Evolutionary conservation across 257 asterid genomes (phyloP), one percentile per base, ranked within the genome.

Genomic region (Ilex asprella): DNA sequence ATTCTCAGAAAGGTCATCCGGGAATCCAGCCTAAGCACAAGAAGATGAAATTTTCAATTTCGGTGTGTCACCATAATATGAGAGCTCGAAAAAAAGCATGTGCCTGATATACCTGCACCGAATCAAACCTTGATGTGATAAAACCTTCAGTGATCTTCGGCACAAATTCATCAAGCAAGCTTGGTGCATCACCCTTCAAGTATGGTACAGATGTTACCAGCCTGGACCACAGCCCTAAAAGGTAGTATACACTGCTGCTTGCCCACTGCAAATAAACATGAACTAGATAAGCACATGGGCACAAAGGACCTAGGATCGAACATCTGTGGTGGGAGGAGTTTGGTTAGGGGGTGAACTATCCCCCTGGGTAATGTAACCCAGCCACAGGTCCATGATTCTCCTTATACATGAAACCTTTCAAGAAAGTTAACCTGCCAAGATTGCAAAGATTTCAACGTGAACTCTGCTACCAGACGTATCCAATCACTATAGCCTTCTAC

Each of bases 221-320:
- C 79, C 99, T 83, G 72, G 99, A 93, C 99, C 99, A 93, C 70
- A 93, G 77, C 71, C 99, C 99, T 66, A 93, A 78, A 55, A 93
- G 97, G 78, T 93, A 93, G 81, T 89, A 93, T 58, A 93, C 95
- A 57, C 99, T 93, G 85, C 86, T 81, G 77, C 99, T 93, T 72
- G 97, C 99, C 99, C 99, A 93, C 99, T 93, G 92, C 65, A 78
- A 78, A 51, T 58, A 52, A 35, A 31, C 12, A 62, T 56, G 55
- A 35, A 6, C 12, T 32, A 57, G 2, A 52, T 61, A 46, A 69
- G 31, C 55, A 60, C 55, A 55, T 43, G 15, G 31, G n/a, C 41
- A 35, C 5, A 1, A 35, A 35, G 41, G 41, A 35, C 41, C 41
- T 35, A 35, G 41, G 41, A 35, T 35, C 8, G 41, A 35, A 35